phyloP scores from a whole-genome alignment of 1,139 yeast genomes.

The Chernovozyma aurita region DNA sequence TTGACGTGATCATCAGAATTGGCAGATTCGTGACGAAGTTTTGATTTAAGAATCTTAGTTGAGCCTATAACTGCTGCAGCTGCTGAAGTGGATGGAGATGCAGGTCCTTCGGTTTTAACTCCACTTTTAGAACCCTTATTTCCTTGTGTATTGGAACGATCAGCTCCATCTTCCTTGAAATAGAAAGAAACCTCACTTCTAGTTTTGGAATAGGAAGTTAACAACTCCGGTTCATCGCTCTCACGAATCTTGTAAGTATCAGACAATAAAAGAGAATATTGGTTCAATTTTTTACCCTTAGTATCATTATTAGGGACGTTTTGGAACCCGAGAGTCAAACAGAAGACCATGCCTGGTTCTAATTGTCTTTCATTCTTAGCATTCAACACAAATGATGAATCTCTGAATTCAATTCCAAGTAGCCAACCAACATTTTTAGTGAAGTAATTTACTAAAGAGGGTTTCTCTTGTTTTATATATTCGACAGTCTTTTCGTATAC shows the following conservation, averaged over 20 bases:
- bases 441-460: constrained; percentile 62
- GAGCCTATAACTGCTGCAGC: constrained; percentile 37
- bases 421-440: constrained; percentile 86
- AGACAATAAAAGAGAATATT: constrained; percentile 70
- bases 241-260: constrained; percentile 71
- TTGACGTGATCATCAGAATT: constrained; percentile 61
- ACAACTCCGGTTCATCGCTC: constrained; percentile 54
- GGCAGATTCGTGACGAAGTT: constrained; percentile 72
- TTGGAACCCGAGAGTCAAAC: constrained; percentile 74
- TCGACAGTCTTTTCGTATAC: constrained; percentile 63
- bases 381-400: constrained; percentile 69
- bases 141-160: constrained; percentile 1
- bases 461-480: constrained; percentile 52
- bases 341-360: constrained; percentile 70
- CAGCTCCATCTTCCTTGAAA: constrained; percentile 65
- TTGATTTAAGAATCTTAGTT: constrained; percentile 63
- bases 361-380: constrained; percentile 67
- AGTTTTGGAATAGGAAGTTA: constrained; percentile 72
- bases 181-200: constrained; percentile 78
- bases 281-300: constrained; percentile 34
- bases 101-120: constrained; percentile 1
- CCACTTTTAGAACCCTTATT: background rate
- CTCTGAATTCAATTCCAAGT: constrained; percentile 88
- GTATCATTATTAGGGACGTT: constrained; percentile 41
- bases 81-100: constrained; percentile 14